Base-by-base conservation (phyloP, 2,329 filamentous ascomycete species). In the Colletotrichum nymphaeae region DNA sequence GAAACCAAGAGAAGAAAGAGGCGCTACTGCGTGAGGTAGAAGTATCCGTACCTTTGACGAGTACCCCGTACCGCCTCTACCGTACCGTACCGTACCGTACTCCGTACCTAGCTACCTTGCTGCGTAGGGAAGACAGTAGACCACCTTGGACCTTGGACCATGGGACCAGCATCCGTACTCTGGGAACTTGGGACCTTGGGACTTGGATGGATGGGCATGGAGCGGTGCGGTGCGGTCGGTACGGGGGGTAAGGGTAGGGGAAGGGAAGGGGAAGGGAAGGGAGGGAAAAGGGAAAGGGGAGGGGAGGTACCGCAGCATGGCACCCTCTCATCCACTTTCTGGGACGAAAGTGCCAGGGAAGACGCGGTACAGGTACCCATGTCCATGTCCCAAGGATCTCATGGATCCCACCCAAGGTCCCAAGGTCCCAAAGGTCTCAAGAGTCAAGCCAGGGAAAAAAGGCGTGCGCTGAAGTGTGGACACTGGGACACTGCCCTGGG, bases 191-290 rank as follows among this genome's bases (percentile, higher is more conserved):
- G 42, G 42, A 49, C 42, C 46, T 63, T 16, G 22, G 46, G 46
- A 60, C 68, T 71, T 56, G 55, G 56, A 67, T 55, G 55, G 56
- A 67, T 57, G 49, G 49, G 63, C 49, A 28, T 52, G 69, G 66
- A 63, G 67, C 67, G 58, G 58, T 69, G 69, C 69, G 69, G 69
- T 72, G 69, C 69, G 69, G 64, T 59, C 69, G 69, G 69, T 72
- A 64, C 58, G 56, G 60, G 42, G 60, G 60, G 60, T 63, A 53
- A 30, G 60, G 60, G 60, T 64, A 59, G 37, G 32, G 32, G 42
- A 49, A 49, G 42, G 42, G 42, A 49, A 49, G 42, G 42, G 42
- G 42, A 49, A 49, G 42, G 42, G 42, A 49, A 49, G 42, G 42
- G 42, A 49, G 42, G 42, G 42, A 49, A 49, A 22, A 49, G 42